Evolutionary conservation across 495 filamentous ascomycete genomes (phyloP), one percentile per base, ranked within the genome.

Genomic region (Astrocystis sublimbata): DNA sequence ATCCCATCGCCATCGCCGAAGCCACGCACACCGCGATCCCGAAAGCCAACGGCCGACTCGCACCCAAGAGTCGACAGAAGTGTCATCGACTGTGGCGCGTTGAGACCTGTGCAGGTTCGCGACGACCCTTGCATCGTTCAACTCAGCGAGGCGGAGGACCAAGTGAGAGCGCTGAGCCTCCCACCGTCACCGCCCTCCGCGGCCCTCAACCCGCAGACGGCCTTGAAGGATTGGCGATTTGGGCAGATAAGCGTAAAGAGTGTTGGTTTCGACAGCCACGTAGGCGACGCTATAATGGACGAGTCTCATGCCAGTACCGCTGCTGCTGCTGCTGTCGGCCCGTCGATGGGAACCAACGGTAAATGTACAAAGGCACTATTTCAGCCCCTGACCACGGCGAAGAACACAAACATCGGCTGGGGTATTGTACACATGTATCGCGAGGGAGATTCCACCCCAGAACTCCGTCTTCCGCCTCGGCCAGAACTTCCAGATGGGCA

Each of bases 361-460:
- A 72, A 72, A 60, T 69, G 68, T 45, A 82, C 91, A 0, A 96
- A 92, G 75, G 94, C 90, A 40, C 83, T 83, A 63, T 96, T 89
- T 67, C 77, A 92, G 23, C 88, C 90, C 3, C 77, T 92, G 0
- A 88, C 90, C 63, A 81, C 85, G 26, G 61, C 64, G 0, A 87
- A 90, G 73, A 85, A 89, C 62, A 89, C 90, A 17, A 90, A 97
- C 61, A 82, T 93, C 30, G 89, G 93, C 10, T 97, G 90, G 87
- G 94, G 94, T 1, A 86, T 98, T 24, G 92, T 98, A 15, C 94
- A 97, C 75, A 78, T 98, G 5, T 98, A 97, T 65, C 84, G 93
- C 2, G 94, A 98, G 75, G 83, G 82, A 5, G 83, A 91, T 56
- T 91, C 93, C 71, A 91, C 87, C 7, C 79, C 87, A 8, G 78